Percentiles rank a stretch among this genome's conserved stretches.
Conservation (phyloP, 1,284 basidiomycete genomes). For the Heliocybe sulcata region DNA sequence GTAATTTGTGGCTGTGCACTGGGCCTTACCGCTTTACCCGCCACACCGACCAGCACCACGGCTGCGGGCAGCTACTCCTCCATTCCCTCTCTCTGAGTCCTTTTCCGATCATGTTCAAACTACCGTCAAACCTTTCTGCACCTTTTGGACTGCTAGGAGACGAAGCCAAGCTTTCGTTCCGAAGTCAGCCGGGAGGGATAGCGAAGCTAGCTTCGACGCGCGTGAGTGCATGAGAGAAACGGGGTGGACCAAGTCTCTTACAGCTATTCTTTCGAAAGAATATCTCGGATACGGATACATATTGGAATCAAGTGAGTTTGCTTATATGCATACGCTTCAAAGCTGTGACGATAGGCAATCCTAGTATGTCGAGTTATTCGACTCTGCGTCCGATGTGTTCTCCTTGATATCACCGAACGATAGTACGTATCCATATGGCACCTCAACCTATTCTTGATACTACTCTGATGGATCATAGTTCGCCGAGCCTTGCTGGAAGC, state of each 20-base stretch:
- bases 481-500: conserved; percentile 74
- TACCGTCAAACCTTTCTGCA: conserved; percentile 63
- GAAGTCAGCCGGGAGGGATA: conserved; percentile 73
- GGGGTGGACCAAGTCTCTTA: conserved; percentile 7
- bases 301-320: conserved; percentile 75
- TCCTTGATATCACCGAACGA: conserved; percentile 82
- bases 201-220: conserved; percentile 63
- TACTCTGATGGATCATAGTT: no score
- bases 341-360: conserved; percentile 4
- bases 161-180: conserved; percentile 84
- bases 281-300: conserved; percentile 64
- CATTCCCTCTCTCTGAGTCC: background rate
- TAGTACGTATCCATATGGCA: conserved; percentile 42
- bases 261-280: conserved; percentile 34
- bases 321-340: background rate
- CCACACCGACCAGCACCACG: background rate
- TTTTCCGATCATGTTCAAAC: conserved; percentile 28
- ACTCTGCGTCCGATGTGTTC: conserved; percentile 83
- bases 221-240: conserved; percentile 27
- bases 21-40: background rate
- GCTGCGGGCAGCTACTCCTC: background rate
- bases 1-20: background rate
- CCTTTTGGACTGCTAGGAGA: conserved; percentile 82
- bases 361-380: conserved; percentile 80
- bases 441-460: background rate